Conservation (phyloP, 129 eudicot species). For the Glebionis coronaria region DNA sequence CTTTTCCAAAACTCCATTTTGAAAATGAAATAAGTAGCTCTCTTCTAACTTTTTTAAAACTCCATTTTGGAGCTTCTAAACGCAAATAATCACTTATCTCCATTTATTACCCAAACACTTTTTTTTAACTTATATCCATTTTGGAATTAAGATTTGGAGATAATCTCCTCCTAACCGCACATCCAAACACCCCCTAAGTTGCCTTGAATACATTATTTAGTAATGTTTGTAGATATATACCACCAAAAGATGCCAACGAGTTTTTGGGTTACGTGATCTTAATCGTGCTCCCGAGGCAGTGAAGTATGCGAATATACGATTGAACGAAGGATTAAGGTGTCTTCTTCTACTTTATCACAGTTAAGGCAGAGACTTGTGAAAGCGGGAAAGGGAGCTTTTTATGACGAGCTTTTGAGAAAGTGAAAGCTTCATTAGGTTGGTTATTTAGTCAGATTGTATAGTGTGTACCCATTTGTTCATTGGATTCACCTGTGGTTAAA, state of each 20-base stretch:
- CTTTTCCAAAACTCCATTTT: no score
- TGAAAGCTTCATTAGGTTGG: slow-evolving; percentile 50
- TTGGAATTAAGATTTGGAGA: no score
- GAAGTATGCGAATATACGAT: slow-evolving; percentile 86
- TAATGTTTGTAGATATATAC: slow-evolving; percentile 71
- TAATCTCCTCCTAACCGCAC: no score
- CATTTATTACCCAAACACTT: no score
- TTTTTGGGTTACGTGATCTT: slow-evolving; percentile 58
- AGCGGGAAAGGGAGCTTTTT: slow-evolving; percentile 51
- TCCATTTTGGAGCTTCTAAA: no score
- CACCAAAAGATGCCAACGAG: slow-evolving; percentile 43
- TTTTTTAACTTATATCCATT: no score
- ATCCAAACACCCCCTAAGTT: no score
- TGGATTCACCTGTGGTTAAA: slow-evolving; percentile 9
- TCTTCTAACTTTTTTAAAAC: no score
- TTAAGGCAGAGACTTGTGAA: slow-evolving; percentile 61
- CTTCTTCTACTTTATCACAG: slow-evolving; percentile 51
- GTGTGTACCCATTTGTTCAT: neutral
- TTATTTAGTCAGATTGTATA: neutral
- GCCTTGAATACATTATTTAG: slow-evolving; percentile 75
- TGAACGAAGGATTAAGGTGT: slow-evolving; percentile 62
- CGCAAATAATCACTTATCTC: no score
- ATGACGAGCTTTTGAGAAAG: slow-evolving; percentile 64
- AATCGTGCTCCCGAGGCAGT: slow-evolving; percentile 78
- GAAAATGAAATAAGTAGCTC: no score